A percentile compares a stretch with the other conserved stretches of the same genome.
These are phyloP conservation scores for Leccinum pseudoinsigne DNA, from an alignment of 1,284 basidiomycete genomes.

Conservation along the genomic window DNA sequence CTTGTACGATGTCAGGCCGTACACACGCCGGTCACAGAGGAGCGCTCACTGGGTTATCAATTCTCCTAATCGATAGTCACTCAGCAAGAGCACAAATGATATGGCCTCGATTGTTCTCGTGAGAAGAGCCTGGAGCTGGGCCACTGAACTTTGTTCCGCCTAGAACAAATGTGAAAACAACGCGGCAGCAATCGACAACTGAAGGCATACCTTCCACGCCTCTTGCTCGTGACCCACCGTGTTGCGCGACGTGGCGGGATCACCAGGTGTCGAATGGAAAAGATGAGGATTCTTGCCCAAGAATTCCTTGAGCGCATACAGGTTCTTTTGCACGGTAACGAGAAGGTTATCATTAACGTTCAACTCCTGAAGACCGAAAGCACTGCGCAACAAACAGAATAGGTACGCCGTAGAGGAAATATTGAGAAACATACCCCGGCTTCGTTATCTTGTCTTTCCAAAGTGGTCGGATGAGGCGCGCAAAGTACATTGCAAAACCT, in stretches of 20 bases:
- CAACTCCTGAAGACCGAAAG: conserved; percentile 49
- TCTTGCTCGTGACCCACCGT: conserved; percentile 68
- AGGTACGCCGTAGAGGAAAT: neutral
- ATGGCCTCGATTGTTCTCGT: conserved; percentile 88
- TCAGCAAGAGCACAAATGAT: conserved; percentile 89
- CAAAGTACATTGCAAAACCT: conserved; percentile 86
- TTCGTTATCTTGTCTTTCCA: conserved; percentile 83
- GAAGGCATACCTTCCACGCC: conserved; percentile 70
- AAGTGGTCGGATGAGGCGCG: conserved; percentile 81
- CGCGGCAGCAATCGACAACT: neutral
- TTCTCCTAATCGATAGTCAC: conserved; percentile 90
- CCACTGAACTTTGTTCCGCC: conserved; percentile 82
- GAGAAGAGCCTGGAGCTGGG: conserved; percentile 71
- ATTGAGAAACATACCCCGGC: conserved; percentile 45
- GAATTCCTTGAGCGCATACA: conserved; percentile 76
- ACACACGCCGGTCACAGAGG: conserved; percentile 7
- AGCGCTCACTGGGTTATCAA: conserved; percentile 72
- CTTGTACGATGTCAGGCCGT: conserved; percentile 38
- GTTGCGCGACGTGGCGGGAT: conserved; percentile 53
- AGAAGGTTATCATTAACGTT: conserved; percentile 65
- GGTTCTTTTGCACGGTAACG: conserved; percentile 74
- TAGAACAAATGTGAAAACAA: conserved; percentile 31
- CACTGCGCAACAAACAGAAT: conserved; percentile 30
- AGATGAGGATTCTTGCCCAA: conserved; percentile 77
- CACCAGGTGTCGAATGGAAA: conserved; percentile 74